A percentile compares a stretch with the other conserved stretches of the same genome.
These are phyloP conservation scores for Geotrichum candidum DNA, from an alignment of 1,139 yeast genomes.

Conservation along the genomic window DNA sequence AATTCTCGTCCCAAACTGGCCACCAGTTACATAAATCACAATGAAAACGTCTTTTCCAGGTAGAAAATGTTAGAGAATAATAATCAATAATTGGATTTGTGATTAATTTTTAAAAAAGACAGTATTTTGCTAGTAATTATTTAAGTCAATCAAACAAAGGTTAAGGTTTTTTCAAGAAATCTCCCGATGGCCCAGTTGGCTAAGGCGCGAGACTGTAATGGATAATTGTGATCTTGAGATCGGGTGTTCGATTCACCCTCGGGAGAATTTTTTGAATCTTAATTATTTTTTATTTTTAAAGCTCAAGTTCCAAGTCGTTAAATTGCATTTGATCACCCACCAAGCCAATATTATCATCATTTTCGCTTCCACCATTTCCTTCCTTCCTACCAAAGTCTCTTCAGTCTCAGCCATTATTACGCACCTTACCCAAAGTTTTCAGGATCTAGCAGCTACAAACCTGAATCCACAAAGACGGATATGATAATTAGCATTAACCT, in stretches of 20 bases:
- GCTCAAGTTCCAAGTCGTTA: too few species aligned
- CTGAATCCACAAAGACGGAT: background rate
- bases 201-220: conserved; percentile 55
- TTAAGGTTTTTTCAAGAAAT: background rate
- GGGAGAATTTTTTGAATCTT: conserved; percentile 53
- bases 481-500: background rate
- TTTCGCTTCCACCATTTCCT: background rate
- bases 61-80: too few species aligned
- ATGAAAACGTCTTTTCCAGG: too few species aligned
- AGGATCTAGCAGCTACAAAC: background rate
- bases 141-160: too few species aligned
- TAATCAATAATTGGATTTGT: too few species aligned
- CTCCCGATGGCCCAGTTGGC: background rate
- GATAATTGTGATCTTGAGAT: conserved; percentile 60
- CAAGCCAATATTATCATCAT: background rate
- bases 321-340: too few species aligned
- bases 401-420: background rate
- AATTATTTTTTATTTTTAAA: conserved; percentile 15
- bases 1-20: too few species aligned
- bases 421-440: background rate
- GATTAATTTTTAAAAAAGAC: too few species aligned
- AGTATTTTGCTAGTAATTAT: too few species aligned
- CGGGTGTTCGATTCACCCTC: conserved; percentile 86
- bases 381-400: background rate
- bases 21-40: too few species aligned